These are phyloP conservation scores for Colletotrichum sojae DNA, from an alignment of 2,329 filamentous ascomycete genomes.

Conservation along the genomic window DNA sequence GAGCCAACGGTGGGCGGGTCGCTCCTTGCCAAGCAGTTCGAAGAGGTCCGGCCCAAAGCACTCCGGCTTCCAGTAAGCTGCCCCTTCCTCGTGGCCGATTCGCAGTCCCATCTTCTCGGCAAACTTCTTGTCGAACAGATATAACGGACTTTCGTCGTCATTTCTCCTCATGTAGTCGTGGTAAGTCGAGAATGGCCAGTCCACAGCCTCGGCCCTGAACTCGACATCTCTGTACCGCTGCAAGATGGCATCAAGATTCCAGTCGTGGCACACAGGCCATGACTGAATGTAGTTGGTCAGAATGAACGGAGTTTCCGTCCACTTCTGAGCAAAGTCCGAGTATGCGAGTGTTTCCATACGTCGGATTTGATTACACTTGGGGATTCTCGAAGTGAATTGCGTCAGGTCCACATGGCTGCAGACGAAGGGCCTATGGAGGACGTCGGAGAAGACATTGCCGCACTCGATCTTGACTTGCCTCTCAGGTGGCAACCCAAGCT, in stretches of 20 bases:
- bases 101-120: conserved; percentile 85
- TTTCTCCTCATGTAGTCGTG: conserved; percentile 85
- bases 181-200: conserved; percentile 90
- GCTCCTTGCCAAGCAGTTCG: conserved; percentile 79
- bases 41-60: conserved; percentile 94
- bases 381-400: conserved; percentile 80
- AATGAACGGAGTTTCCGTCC: conserved; percentile 88
- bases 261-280: conserved; percentile 84
- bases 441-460: conserved; percentile 87
- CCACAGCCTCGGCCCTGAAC: conserved; percentile 93
- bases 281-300: conserved; percentile 84
- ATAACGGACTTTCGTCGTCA: conserved; percentile 89
- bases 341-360: conserved; percentile 78
- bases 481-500: conserved; percentile 69
- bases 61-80: conserved; percentile 82
- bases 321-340: conserved; percentile 80
- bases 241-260: conserved; percentile 79
- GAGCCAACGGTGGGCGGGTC: conserved; percentile 92
- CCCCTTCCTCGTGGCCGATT: conserved; percentile 66
- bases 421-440: conserved; percentile 89
- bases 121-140: conserved; percentile 91
- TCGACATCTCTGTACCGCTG: conserved; percentile 74
- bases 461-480: conserved; percentile 76
- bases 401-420: conserved; percentile 82
- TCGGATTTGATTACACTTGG: conserved; percentile 78